Conservation (phyloP, 1,284 basidiomycete genomes). For the Cutaneotrichosporon sp. region DNA sequence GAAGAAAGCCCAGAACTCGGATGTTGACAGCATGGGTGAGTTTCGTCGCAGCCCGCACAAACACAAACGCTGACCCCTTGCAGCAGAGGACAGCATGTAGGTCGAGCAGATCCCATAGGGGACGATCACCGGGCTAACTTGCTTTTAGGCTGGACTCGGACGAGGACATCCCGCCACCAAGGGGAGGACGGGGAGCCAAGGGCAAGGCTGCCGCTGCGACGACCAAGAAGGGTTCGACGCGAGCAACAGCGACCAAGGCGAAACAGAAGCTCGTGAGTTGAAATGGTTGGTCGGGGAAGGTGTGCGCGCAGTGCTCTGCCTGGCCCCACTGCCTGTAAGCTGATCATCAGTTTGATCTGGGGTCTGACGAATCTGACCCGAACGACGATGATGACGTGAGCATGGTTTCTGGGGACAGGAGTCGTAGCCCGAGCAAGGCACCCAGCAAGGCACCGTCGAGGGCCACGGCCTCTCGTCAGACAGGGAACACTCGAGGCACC, state of each 20-base stretch:
- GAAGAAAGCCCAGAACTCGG: conserved; percentile 58
- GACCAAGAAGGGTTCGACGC: neutral
- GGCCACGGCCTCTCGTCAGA: neutral
- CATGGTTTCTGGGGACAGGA: neutral
- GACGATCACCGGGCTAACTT: neutral
- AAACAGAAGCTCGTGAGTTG: conserved; percentile 13
- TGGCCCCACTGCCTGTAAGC: neutral
- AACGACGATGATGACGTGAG: conserved; percentile 5
- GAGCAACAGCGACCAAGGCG: neutral
- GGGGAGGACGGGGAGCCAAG: neutral
- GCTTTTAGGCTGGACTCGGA: conserved; percentile 14
- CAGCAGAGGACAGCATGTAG: conserved; percentile 19
- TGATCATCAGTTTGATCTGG: conserved; percentile 16
- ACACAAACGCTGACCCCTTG: conserved; percentile 1
- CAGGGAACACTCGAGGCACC: conserved; percentile 5
- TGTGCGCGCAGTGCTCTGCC: neutral
- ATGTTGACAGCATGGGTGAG: conserved; percentile 77
- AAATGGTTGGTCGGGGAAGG: neutral
- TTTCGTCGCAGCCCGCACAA: neutral
- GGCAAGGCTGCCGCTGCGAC: conserved; percentile 1
- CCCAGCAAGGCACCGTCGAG: conserved; percentile 9
- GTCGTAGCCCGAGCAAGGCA: conserved; percentile 7
- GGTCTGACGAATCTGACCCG: conserved; percentile 11
- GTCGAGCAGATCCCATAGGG: neutral
- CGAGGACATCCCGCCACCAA: conserved; percentile 1